Conservation (phyloP, 78 protist genomes). For the Emiliania huxleyi region DNA sequence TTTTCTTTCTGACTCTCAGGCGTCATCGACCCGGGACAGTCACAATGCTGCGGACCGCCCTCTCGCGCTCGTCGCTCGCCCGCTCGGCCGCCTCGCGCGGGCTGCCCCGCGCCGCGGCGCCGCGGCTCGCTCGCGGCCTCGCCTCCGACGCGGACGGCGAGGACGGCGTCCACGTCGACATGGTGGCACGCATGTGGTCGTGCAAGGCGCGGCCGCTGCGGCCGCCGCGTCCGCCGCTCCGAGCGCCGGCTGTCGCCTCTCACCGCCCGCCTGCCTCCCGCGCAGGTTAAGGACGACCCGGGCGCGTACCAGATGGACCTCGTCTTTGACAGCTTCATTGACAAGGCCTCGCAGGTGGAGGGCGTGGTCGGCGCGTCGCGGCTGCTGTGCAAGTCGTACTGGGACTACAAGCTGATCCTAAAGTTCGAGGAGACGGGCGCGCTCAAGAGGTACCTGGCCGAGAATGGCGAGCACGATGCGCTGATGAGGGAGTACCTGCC, state of each 20-base stretch:
- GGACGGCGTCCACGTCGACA: neutral
- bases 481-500: too few relatives aligned
- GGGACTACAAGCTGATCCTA: constrained; percentile 4
- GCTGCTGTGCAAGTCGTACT: neutral
- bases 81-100: neutral
- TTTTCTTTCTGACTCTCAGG: too few relatives aligned
- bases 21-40: too few relatives aligned
- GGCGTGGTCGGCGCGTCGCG: neutral
- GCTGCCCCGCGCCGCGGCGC: neutral
- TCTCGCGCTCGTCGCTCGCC: too few relatives aligned
- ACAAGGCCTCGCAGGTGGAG: neutral
- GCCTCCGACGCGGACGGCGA: too few relatives aligned
- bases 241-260: too few relatives aligned
- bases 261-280: too few relatives aligned
- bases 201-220: neutral
- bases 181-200: neutral
- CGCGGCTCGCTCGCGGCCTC: neutral
- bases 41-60: too few relatives aligned
- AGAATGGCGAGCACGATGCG: neutral
- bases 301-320: neutral
- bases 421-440: neutral
- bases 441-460: neutral
- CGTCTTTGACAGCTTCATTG: neutral
- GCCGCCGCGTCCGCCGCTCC: too few relatives aligned
- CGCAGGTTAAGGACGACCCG: neutral